Conservation (phyloP, 176 grass and related monocot species). For the Aegilops speltoides region DNA sequence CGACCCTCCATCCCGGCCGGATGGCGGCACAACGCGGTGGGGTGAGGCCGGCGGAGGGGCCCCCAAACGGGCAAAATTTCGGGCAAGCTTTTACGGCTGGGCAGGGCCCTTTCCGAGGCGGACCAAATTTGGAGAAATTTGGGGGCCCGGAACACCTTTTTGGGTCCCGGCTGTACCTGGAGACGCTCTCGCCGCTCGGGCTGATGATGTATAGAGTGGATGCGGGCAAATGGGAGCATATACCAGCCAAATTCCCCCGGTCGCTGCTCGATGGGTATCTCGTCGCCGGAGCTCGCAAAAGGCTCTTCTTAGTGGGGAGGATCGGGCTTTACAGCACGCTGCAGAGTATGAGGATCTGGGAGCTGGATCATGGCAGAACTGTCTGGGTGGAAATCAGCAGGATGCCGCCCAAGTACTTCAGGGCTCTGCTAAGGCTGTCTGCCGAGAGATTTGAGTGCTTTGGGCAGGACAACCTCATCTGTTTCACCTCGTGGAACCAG, state of each 20-base stretch:
- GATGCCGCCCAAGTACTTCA: conserved; percentile 93
- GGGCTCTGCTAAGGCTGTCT: conserved; percentile 79
- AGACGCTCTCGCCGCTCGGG: conserved; percentile 93
- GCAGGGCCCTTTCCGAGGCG: no score
- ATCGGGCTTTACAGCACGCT: conserved; percentile 92
- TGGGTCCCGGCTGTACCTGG: conserved; percentile 82
- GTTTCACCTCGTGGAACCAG: conserved; percentile 98
- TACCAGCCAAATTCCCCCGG: conserved; percentile 90
- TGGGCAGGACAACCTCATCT: conserved; percentile 96
- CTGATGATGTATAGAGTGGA: conserved; percentile 91
- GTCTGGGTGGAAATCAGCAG: conserved; percentile 88
- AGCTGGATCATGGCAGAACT: conserved; percentile 86
- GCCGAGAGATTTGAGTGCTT: conserved; percentile 98
- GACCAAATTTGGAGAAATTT: no score
- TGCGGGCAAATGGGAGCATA: conserved; percentile 74
- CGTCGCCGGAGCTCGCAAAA: conserved; percentile 69
- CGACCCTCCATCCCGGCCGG: no score
- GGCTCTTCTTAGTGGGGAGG: conserved; percentile 82
- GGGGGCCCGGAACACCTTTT: no score
- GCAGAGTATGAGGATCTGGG: conserved; percentile 98
- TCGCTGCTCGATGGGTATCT: conserved; percentile 94
- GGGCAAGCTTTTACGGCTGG: no score
- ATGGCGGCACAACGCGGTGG: no score
- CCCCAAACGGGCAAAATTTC: no score
- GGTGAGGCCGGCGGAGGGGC: no score